A percentile compares a stretch with the other conserved stretches of the same genome.
phyloP scores from a whole-genome alignment of 1,139 yeast genomes.

The Pneumocystis wakefieldiae region DNA sequence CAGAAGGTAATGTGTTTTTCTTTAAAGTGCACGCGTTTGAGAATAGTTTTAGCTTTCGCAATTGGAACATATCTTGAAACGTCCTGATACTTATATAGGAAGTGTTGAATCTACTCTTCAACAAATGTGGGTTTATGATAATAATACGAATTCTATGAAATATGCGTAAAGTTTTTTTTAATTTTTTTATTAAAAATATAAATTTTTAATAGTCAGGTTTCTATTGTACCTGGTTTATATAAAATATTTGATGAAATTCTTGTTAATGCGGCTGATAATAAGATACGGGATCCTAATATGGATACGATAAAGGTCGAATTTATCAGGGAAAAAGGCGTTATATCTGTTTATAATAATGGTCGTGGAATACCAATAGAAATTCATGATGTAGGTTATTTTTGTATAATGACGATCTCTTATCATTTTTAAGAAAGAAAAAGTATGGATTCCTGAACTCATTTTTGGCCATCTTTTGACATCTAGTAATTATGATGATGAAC shows the following conservation, averaged over 20 bases:
- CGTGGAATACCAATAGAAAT: constrained; percentile 91
- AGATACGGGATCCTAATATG: constrained; percentile 88
- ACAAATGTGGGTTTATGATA: constrained; percentile 76
- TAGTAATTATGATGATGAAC: constrained; percentile 87
- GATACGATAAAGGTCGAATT: constrained; percentile 67
- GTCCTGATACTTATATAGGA: constrained; percentile 97
- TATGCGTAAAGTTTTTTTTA: constrained; percentile 16
- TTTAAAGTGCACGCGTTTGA: background rate
- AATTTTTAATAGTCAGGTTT: constrained; percentile 40
- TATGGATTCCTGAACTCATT: constrained; percentile 89
- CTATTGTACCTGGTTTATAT: constrained; percentile 86
- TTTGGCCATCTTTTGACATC: constrained; percentile 92
- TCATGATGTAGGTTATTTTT: constrained; percentile 34
- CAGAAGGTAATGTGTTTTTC: constrained; percentile 28
- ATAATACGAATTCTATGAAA: constrained; percentile 54
- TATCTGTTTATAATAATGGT: constrained; percentile 84
- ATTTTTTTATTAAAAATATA: background rate
- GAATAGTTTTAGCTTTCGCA: constrained; percentile 42
- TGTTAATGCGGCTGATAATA: constrained; percentile 97
- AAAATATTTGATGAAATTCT: constrained; percentile 94
- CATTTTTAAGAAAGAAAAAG: constrained; percentile 46
- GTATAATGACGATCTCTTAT: background rate
- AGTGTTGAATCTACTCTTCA: constrained; percentile 72
- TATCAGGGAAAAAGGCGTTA: constrained; percentile 56
- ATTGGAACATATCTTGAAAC: constrained; percentile 84